Base-by-base conservation (phyloP, 345 rosid genomes). In the Triadica sebifera region DNA sequence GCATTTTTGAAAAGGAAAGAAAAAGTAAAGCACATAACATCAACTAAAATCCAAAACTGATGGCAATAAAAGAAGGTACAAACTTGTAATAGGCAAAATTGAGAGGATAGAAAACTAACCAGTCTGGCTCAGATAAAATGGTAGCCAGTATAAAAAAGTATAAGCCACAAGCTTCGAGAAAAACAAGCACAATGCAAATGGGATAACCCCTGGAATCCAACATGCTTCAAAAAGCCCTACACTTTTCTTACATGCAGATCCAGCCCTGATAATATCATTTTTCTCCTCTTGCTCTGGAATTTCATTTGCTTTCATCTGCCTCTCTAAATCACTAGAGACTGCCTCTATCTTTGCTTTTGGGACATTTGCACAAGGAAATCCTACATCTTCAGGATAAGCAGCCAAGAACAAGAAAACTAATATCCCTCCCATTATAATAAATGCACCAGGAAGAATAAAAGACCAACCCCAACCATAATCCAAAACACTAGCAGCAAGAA, bases 381-480 rank as follows among this genome's bases (percentile, higher is more conserved):
- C 97, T 29, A 94, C 79, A 86, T 94, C 98, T 77, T 94, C 98
- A 17, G 97, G 97, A 80, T 91, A 92, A 24, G 98, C 90, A 84
- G 97, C 85, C 80, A 94, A 80, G 84, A 89, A 89, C 73, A 91
- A 78, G 81, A 82, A 94, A 77, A 91, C 98, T 46, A 92, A 64
- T 64, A 92, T 61, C 39, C 98, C 97, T 51, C 93, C 89, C 22
- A 87, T 55, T 57, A 81, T 74, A 77, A 94, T 92, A n/a, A 89
- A 79, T 7, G 82, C 87, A 12, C 97, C 98, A 3, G 95, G 95
- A 49, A 85, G 80, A 17, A 94, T 89, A 80, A 94, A 94, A 10
- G 93, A 92, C 97, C 97, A 94, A 5, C 98, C 97, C 98, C 98
- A 92, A 65, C 98, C 98, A 70, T 85, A 82, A 12, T 91, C 88